phyloP scores from a whole-genome alignment of 352 stramenopile species.

The Globisporangium perplexum region DNA sequence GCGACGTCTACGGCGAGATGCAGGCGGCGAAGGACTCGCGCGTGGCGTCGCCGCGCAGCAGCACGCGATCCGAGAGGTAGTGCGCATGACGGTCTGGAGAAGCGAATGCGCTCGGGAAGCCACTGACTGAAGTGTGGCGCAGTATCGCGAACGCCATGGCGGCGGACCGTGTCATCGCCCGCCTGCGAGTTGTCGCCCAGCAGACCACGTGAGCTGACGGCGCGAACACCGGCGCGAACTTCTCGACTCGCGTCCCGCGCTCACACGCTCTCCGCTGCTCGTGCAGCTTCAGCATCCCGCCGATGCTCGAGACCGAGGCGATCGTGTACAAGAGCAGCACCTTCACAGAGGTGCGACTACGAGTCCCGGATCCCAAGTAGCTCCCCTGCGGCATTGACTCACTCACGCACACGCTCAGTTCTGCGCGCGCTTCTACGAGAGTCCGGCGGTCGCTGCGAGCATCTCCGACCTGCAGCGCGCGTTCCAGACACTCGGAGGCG shows the following conservation, averaged over 20 bases:
- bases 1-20: conserved; percentile 47
- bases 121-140: not conserved
- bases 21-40: conserved; percentile 20
- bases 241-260: not conserved
- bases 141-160: conserved; percentile 45
- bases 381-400: not conserved
- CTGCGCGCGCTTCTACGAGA: conserved; percentile 46
- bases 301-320: conserved; percentile 42
- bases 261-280: not conserved
- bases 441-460: conserved; percentile 18
- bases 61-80: conserved; percentile 34
- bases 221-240: not conserved
- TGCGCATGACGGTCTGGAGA: too few relatives aligned
- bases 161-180: conserved; percentile 39
- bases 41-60: conserved; percentile 17
- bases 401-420: conserved; percentile 21
- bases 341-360: conserved; percentile 42
- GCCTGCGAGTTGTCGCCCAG: conserved; percentile 38
- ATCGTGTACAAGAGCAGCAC: conserved; percentile 44
- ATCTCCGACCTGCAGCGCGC: conserved; percentile 40
- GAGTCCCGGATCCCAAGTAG: too few relatives aligned
- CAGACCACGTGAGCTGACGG: conserved; percentile 31
- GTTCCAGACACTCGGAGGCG: conserved; percentile 25
- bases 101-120: not conserved
- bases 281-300: conserved; percentile 36